phyloP scores from a whole-genome alignment of 768 basidiomycete genomes.

The Epithele typhae region DNA sequence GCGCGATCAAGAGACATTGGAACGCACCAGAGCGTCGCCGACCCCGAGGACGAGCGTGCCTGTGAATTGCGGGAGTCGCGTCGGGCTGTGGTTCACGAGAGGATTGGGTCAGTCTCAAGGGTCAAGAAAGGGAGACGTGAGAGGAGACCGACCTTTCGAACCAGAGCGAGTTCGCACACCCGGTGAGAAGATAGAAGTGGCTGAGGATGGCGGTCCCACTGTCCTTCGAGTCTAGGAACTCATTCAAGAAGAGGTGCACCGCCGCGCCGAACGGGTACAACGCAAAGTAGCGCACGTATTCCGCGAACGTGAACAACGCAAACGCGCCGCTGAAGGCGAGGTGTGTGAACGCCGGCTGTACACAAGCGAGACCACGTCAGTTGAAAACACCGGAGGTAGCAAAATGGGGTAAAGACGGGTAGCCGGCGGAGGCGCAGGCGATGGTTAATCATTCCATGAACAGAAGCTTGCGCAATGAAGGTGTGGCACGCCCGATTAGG shows the following conservation, averaged over 20 bases:
- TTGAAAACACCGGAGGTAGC: background rate
- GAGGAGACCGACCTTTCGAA: slow-evolving; percentile 87
- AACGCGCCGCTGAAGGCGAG: slow-evolving; percentile 94
- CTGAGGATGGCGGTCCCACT: slow-evolving; percentile 93
- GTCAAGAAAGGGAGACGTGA: too few species aligned
- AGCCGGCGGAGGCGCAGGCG: background rate
- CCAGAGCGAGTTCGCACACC: slow-evolving; percentile 93
- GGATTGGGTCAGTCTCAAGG: too few species aligned
- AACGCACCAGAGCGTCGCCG: slow-evolving; percentile 84
- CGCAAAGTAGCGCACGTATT: slow-evolving; percentile 98
- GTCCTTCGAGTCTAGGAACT: slow-evolving; percentile 95
- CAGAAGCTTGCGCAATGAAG: too few species aligned
- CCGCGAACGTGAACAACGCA: slow-evolving; percentile 90
- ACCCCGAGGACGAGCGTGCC: slow-evolving; percentile 88
- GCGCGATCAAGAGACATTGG: background rate
- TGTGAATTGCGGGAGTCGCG: slow-evolving; percentile 61
- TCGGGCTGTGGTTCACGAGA: slow-evolving; percentile 42
- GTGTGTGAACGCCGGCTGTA: slow-evolving; percentile 93
- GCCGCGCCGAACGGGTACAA: slow-evolving; percentile 93
- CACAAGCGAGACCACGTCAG: background rate
- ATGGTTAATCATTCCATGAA: too few species aligned
- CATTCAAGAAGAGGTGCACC: slow-evolving; percentile 94
- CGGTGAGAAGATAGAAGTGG: slow-evolving; percentile 95
- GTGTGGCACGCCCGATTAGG: too few species aligned
- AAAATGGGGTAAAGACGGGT: background rate